A percentile compares a stretch with the other conserved stretches of the same genome.
Evolutionary conservation across 768 basidiomycete genomes (phyloP).

Genomic region (Mycena pura): DNA sequence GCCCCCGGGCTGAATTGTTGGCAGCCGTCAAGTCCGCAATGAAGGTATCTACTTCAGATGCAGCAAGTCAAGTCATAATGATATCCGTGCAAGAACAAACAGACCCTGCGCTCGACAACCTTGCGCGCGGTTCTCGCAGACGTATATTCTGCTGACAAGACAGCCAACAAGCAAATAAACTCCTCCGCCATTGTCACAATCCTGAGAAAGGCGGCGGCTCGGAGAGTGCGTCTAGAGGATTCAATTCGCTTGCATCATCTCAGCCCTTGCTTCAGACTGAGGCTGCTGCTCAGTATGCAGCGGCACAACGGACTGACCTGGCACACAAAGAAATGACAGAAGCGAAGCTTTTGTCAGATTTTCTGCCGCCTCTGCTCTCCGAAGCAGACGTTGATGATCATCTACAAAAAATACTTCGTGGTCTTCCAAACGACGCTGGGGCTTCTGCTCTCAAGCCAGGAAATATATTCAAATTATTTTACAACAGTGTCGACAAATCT

Average conservation of each 20-base stretch:
- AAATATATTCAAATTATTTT: constrained; percentile 68
- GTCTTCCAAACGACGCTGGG: constrained; percentile 33
- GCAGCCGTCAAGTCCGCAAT: constrained; percentile 67
- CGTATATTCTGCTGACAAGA: constrained; percentile 72
- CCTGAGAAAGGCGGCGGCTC: constrained; percentile 61
- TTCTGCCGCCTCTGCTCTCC: constrained; percentile 68
- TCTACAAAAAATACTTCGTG: constrained; percentile 50
- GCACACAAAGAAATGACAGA: constrained; percentile 68
- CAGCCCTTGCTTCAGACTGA: constrained; percentile 53
- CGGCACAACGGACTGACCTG: constrained; percentile 68
- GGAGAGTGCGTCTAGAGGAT: constrained; percentile 56
- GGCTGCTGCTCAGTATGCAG: constrained; percentile 59
- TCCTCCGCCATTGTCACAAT: constrained; percentile 57
- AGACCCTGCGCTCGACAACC: constrained; percentile 61
- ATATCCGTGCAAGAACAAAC: constrained; percentile 55
- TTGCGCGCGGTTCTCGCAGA: constrained; percentile 72
- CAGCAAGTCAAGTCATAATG: too few relatives aligned
- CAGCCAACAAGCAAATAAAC: constrained; percentile 47
- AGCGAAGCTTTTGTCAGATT: constrained; percentile 57
- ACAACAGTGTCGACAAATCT: constrained; percentile 63
- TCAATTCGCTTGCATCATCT: background rate
- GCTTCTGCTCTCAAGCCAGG: constrained; percentile 52
- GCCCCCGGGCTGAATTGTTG: constrained; percentile 58
- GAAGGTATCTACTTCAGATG: constrained; percentile 54
- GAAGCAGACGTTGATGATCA: constrained; percentile 58